Percentiles rank a stretch among this genome's conserved stretches.
Conservation (phyloP, 2,329 filamentous ascomycete species). For the Phaeosphaeria sp. region DNA sequence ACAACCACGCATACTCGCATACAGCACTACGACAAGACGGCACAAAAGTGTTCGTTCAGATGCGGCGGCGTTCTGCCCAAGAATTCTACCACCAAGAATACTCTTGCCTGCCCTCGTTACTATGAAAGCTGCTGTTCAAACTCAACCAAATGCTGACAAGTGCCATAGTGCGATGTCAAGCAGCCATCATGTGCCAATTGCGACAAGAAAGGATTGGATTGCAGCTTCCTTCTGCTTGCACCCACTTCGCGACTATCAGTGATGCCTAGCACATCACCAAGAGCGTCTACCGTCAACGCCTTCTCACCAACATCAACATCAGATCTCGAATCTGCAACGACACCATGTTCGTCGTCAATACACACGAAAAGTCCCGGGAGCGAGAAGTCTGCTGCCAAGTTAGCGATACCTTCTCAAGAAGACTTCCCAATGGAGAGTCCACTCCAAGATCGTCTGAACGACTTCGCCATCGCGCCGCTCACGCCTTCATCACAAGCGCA, state of each 20-base stretch:
- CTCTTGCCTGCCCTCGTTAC: too few relatives aligned
- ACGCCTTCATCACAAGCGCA: background rate
- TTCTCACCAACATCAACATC: background rate
- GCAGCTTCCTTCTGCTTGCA: constrained; percentile 42
- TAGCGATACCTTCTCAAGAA: background rate
- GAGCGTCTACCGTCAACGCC: constrained; percentile 7
- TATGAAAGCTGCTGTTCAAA: too few relatives aligned
- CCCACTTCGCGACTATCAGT: constrained; percentile 40
- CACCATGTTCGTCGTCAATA: constrained; percentile 12
- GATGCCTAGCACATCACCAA: constrained; percentile 10
- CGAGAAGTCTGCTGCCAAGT: background rate
- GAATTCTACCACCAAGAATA: too few relatives aligned
- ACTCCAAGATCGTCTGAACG: background rate
- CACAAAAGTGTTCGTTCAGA: background rate
- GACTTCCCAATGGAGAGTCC: background rate
- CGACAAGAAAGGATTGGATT: constrained; percentile 38
- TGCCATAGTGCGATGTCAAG: constrained; percentile 39
- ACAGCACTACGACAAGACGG: constrained; percentile 19
- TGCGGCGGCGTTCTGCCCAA: too few relatives aligned
- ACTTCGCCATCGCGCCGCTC: background rate
- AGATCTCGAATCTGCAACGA: constrained; percentile 3
- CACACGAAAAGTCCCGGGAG: background rate
- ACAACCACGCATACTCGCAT: background rate
- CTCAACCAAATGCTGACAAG: constrained; percentile 16
- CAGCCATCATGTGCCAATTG: constrained; percentile 44